Evolutionary conservation across 345 rosid genomes (phyloP).

Genomic region (Alliaria petiolata): DNA sequence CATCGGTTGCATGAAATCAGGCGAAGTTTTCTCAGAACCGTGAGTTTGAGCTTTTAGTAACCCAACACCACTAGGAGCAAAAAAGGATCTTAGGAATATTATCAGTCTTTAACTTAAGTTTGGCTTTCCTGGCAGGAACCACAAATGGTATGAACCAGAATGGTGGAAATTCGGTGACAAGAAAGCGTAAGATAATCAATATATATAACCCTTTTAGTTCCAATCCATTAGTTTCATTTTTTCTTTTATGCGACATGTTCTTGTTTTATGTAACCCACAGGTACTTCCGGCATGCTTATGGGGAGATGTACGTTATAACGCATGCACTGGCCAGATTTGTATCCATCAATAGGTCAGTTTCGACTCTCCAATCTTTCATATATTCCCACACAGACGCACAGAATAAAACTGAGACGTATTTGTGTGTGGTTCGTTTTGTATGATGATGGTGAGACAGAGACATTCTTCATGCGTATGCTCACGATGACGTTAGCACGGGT

Average conservation of each 20-base stretch:
- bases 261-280: constrained; percentile 36
- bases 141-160: constrained; percentile 82
- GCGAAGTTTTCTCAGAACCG: constrained; percentile 71
- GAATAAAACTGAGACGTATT: neutral
- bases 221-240: neutral
- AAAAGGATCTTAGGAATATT: no score
- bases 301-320: constrained; percentile 72
- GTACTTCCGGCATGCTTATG: constrained; percentile 75
- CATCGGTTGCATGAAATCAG: constrained; percentile 90
- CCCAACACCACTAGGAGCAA: neutral
- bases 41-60: constrained; percentile 35
- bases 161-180: constrained; percentile 97
- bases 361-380: neutral
- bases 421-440: neutral
- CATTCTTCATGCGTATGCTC: constrained; percentile 59
- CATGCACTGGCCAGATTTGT: constrained; percentile 63
- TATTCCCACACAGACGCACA: neutral
- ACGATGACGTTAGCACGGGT: constrained; percentile 69
- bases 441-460: constrained; percentile 38
- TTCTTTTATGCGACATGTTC: neutral
- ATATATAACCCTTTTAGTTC: no score
- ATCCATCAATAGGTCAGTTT: constrained; percentile 59
- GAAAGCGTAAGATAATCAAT: constrained; percentile 78
- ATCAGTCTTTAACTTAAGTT: neutral
- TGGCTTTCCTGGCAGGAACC: constrained; percentile 42